Base-by-base conservation (phyloP, 768 basidiomycete genomes). In the Termitomyces sp. region DNA sequence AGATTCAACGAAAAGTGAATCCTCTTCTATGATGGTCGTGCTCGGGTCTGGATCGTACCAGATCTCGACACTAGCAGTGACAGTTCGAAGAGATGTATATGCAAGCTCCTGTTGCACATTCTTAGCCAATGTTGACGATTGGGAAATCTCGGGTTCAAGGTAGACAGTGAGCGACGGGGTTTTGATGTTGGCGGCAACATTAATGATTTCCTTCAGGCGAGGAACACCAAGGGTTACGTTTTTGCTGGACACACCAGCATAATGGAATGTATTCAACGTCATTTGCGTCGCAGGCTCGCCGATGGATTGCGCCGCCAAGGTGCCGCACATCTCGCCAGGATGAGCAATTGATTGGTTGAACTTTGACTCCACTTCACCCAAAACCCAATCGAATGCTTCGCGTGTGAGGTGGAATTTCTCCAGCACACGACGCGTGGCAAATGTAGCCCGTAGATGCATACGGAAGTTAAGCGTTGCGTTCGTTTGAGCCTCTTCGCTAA, bases 231-330 rank as follows among this genome's bases (percentile, higher is more conserved):
- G 92, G 0, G 97, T 99, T 52, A 99, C 97, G 75, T 97, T 98
- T 77, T 98, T 98, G 69, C 91, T 94, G n/a, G 97, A 96, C 27
- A 99, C 97, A 88, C 97, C 97, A 61, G 97, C 97, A 71, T 98
- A 98, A 75, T 99, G 97, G 91, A 98, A 99, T 0, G 96, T 98
- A 73, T 99, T 99, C 59, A 99, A 75, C 6, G 97, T 98, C 97
- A 99, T 98, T 76, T 99, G 97, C 0, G 97, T 99, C 4, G 97
- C 97, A 0, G 97, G 97, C 78, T 98, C 97, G 73, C 97, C 97
- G 64, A 98, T 99, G 0, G 97, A 98, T 76, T 99, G 97, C 0
- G 97, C 97, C 39, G 96, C 90, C 22, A 98, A 83, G 0, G 95
- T 97, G 46, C 97, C 97, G 64, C 97, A 98, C 97, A 99, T 99